A percentile compares a stretch with the other conserved stretches of the same genome.
These are phyloP conservation scores for Triticum aestivum DNA, from an alignment of 176 grass and related monocot genomes.

Conservation along the genomic window IWGSC_CS_RefSeq_v2.1 NC_057800.1:147040205-147040704, in stretches of 20 bases:
- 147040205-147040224: not conserved
- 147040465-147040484: not conserved
- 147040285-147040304: not conserved
- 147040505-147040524: not conserved
- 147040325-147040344: slow-evolving; percentile 7
- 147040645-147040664: not conserved
- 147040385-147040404: slow-evolving; percentile 5
- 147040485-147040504: slow-evolving; percentile 1
- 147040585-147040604: not conserved
- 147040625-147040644: no score
- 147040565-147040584: not conserved
- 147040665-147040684: slow-evolving; percentile 9
- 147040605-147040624: no score
- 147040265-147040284: not conserved
- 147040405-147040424: not conserved
- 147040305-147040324: not conserved
- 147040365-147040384: slow-evolving; percentile 2
- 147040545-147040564: not conserved
- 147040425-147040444: not conserved
- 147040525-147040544: not conserved
- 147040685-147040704: not conserved
- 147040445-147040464: slow-evolving; percentile 11
- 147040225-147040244: not conserved
- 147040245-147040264: not conserved
- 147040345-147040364: slow-evolving; percentile 3